Evolutionary conservation across 2,329 filamentous ascomycete species (phyloP).

Genomic region (Pseudophaeomoniella oleicola): DNA sequence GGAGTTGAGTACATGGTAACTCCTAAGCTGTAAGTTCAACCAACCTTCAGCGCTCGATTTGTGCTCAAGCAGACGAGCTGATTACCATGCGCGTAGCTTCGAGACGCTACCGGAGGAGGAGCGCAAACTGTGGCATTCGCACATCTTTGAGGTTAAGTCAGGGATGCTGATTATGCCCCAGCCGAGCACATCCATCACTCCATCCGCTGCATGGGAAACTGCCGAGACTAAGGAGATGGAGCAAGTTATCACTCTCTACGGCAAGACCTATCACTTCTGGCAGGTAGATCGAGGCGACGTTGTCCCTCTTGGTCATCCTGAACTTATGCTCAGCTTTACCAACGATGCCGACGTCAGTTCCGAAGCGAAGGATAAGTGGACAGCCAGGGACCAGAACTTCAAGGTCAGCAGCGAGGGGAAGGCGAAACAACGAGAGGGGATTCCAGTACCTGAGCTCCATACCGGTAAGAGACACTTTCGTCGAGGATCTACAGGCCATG

Average conservation of each 20-base stretch:
- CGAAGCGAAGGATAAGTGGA: conserved; percentile 2
- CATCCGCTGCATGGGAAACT: conserved; percentile 52
- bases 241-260: conserved; percentile 58
- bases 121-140: conserved; percentile 16
- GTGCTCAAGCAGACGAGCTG: background rate
- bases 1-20: conserved; percentile 78
- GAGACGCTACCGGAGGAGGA: background rate
- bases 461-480: background rate
- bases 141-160: conserved; percentile 58
- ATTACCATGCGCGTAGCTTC: background rate
- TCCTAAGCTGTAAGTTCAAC: background rate
- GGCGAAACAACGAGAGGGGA: background rate
- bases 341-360: conserved; percentile 11
- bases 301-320: conserved; percentile 44
- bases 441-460: background rate
- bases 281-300: conserved; percentile 62
- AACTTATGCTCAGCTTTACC: conserved; percentile 49
- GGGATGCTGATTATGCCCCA: conserved; percentile 71
- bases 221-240: conserved; percentile 73
- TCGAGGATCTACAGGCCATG: too few relatives aligned
- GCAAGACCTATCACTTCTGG: conserved; percentile 79
- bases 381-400: background rate
- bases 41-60: too few relatives aligned
- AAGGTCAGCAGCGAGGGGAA: background rate
- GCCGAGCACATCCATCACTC: conserved; percentile 25